Conservation (phyloP, 192 early-diverging fungal species). For the Rhizophagus clarus region DNA sequence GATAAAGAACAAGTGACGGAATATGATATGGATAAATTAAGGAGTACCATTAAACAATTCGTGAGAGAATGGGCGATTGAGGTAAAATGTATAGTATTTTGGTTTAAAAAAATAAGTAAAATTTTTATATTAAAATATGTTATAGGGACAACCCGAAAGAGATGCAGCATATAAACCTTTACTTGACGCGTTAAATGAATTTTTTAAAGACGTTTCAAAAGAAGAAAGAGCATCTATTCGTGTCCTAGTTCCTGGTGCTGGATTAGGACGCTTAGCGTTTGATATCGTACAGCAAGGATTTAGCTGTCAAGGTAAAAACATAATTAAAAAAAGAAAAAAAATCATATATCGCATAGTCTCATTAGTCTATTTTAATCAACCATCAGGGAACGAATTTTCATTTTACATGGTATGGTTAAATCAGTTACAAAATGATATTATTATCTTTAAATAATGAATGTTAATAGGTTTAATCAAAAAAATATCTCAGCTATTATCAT, state of each 20-base stretch:
- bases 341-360: neutral
- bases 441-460: neutral
- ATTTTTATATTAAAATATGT: neutral
- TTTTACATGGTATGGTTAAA: slow-evolving; percentile 79
- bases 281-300: slow-evolving; percentile 84
- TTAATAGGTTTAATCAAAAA: slow-evolving; percentile 3
- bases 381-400: slow-evolving; percentile 91
- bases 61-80: slow-evolving; percentile 93
- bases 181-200: slow-evolving; percentile 65
- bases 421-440: neutral
- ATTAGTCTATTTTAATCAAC: neutral
- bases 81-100: slow-evolving; percentile 43
- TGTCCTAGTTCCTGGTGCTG: slow-evolving; percentile 94
- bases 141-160: slow-evolving; percentile 74
- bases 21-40: slow-evolving; percentile 86
- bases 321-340: slow-evolving; percentile 17
- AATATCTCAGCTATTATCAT: slow-evolving; percentile 68
- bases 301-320: slow-evolving; percentile 65
- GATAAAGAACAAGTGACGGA: slow-evolving; percentile 43
- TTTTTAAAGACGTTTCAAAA: slow-evolving; percentile 53
- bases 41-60: slow-evolving; percentile 90
- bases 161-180: slow-evolving; percentile 80
- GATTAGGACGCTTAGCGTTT: slow-evolving; percentile 89
- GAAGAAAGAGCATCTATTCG: slow-evolving; percentile 60
- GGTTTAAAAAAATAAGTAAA: neutral